Percentiles rank a stretch among this genome's conserved stretches.
phyloP scores from a whole-genome alignment of 305 asterid genomes.

The Solanum hybrid region DNA sequence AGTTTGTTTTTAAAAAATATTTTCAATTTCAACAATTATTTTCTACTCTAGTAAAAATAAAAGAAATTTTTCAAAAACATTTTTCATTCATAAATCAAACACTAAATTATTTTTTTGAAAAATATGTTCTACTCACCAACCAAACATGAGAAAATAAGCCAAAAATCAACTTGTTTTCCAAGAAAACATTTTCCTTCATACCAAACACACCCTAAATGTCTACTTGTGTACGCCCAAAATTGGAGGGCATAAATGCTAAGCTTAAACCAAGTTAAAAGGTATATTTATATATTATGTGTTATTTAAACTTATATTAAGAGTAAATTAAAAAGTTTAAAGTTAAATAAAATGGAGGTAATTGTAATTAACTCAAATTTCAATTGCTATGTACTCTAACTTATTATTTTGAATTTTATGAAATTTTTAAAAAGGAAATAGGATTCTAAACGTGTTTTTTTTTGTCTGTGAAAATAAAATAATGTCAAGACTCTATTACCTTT shows the following conservation, averaged over 20 bases:
- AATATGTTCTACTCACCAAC: too few relatives aligned
- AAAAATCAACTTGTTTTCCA: too few relatives aligned
- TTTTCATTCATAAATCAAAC: too few relatives aligned
- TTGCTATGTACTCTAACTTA: background rate
- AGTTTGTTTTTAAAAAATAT: too few relatives aligned
- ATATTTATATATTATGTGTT: background rate
- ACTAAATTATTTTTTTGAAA: too few relatives aligned
- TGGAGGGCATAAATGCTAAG: background rate
- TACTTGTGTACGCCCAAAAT: background rate
- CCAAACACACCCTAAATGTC: background rate
- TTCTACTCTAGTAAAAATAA: too few relatives aligned
- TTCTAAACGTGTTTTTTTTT: background rate
- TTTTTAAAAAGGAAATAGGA: background rate
- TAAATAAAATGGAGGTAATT: background rate
- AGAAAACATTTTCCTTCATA: too few relatives aligned
- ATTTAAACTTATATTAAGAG: background rate
- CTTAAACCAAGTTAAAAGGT: background rate
- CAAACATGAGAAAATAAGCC: too few relatives aligned
- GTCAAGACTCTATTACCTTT: background rate
- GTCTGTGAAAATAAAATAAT: background rate
- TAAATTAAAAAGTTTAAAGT: too few relatives aligned
- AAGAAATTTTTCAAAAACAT: too few relatives aligned
- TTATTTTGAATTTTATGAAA: background rate
- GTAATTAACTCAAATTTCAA: background rate
- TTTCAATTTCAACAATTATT: too few relatives aligned